A percentile compares a stretch with the other conserved stretches of the same genome.
phyloP scores from a whole-genome alignment of 164 flowering plant genomes.

The Macadamia integrifolia region DNA sequence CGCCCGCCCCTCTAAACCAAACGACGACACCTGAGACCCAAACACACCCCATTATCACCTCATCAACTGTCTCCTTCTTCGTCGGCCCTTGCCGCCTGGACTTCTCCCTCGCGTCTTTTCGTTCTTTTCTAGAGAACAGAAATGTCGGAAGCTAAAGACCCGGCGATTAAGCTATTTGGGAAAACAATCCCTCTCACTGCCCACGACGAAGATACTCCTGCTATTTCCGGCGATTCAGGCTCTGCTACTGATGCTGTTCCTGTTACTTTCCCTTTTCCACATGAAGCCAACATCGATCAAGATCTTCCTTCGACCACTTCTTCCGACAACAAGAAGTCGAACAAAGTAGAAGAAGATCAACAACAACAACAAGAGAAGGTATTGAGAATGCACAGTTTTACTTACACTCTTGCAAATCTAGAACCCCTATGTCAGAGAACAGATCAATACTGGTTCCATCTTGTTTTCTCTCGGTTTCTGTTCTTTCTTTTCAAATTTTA shows the following conservation, averaged over 20 bases:
- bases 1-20: neutral
- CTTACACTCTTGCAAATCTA: constrained; percentile 9
- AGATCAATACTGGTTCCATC: neutral
- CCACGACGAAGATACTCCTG: constrained; percentile 12
- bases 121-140: neutral
- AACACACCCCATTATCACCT: too few relatives aligned
- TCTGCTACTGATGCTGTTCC: too few relatives aligned
- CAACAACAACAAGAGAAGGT: constrained; percentile 26
- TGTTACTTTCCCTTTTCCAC: too few relatives aligned
- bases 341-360: constrained; percentile 10
- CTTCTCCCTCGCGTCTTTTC: neutral
- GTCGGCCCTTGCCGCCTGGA: too few relatives aligned
- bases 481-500: too few relatives aligned
- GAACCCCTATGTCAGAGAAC: constrained; percentile 12
- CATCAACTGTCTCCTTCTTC: too few relatives aligned
- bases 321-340: neutral
- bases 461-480: too few relatives aligned
- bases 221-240: constrained; percentile 15
- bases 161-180: constrained; percentile 52
- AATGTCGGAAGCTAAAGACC: constrained; percentile 27
- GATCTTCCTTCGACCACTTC: neutral
- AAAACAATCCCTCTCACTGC: constrained; percentile 34
- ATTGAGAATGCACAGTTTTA: neutral
- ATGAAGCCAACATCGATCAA: constrained; percentile 2
- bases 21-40: neutral